Evolutionary conservation across 2,329 filamentous ascomycete genomes (phyloP).

Genomic region (Didymellaceae sp.): DNA sequence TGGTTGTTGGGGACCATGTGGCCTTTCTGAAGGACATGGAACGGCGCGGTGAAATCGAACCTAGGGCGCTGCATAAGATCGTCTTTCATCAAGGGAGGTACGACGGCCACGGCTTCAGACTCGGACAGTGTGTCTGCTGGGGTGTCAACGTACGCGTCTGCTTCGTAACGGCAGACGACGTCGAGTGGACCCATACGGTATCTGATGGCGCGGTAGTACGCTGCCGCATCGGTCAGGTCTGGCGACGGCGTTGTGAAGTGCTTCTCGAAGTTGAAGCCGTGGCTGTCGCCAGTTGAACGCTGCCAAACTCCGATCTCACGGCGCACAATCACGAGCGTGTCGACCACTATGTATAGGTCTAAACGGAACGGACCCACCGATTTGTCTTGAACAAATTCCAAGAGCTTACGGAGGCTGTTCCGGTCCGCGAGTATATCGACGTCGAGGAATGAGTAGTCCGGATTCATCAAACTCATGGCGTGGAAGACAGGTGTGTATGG

Average conservation of each 20-base stretch:
- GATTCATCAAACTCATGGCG: conserved; percentile 33
- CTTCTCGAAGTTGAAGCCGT: conserved; percentile 37
- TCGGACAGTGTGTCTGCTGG: conserved; percentile 18
- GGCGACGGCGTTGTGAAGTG: conserved; percentile 28
- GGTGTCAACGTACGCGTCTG: conserved; percentile 36
- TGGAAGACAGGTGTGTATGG: conserved; percentile 38
- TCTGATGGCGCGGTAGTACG: conserved; percentile 39
- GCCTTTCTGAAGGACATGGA: conserved; percentile 34
- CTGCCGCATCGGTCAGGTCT: conserved; percentile 36
- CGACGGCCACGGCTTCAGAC: conserved; percentile 14
- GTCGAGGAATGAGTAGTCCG: conserved; percentile 26
- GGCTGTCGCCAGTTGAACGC: conserved; percentile 17
- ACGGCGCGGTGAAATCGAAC: conserved; percentile 25
- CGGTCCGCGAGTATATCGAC: conserved; percentile 39
- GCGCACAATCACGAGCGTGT: conserved; percentile 37
- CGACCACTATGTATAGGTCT: conserved; percentile 30
- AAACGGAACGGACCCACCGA: conserved; percentile 33
- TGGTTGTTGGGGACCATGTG: conserved; percentile 30
- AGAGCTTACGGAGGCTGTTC: conserved; percentile 36
- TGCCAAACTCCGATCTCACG: conserved; percentile 37
- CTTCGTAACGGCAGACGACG: conserved; percentile 38
- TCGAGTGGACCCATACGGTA: conserved; percentile 36
- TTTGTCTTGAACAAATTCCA: conserved; percentile 37
- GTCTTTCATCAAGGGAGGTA: neutral
- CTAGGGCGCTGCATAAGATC: conserved; percentile 18